Evolutionary conservation across 495 filamentous ascomycete species (phyloP).

Genomic region (Hapsidospora chrysogenum): DNA sequence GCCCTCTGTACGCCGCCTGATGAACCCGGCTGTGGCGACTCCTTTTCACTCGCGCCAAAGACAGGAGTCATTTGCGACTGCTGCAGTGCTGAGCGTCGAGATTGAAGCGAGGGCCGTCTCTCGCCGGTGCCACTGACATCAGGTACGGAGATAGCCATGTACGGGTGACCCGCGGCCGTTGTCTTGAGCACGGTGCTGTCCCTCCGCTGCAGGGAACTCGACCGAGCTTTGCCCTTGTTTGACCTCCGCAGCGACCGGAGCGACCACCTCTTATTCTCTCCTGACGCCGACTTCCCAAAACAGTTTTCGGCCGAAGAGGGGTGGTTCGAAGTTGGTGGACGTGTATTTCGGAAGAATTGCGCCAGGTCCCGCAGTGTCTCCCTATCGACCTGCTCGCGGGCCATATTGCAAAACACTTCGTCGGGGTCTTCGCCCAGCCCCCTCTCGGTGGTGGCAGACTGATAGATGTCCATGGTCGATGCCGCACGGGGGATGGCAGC

Average conservation of each 20-base stretch:
- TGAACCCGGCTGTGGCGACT: too few species aligned
- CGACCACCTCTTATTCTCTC: slow-evolving; percentile 5
- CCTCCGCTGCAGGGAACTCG: slow-evolving; percentile 4
- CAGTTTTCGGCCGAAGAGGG: neutral
- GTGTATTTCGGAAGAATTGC: slow-evolving; percentile 4
- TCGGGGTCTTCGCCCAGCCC: too few species aligned
- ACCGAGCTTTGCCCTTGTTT: slow-evolving; percentile 4
- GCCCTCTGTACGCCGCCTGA: too few species aligned
- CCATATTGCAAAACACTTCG: neutral
- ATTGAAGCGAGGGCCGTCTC: neutral
- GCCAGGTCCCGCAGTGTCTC: slow-evolving; percentile 4
- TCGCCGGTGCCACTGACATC: neutral
- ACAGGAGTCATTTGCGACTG: too few species aligned
- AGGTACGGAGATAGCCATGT: slow-evolving; percentile 4
- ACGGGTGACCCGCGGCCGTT: slow-evolving; percentile 4
- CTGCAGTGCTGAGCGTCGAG: neutral
- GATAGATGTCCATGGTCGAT: neutral
- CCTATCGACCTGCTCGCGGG: slow-evolving; percentile 3
- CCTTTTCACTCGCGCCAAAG: too few species aligned
- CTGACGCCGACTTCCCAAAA: neutral
- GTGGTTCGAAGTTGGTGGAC: slow-evolving; percentile 2
- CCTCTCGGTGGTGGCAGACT: neutral
- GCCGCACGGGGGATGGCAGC: neutral
- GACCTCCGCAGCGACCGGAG: slow-evolving; percentile 5
- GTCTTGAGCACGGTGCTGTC: slow-evolving; percentile 1